These are phyloP conservation scores for Cercospora sesami DNA, from an alignment of 2,329 filamentous ascomycete species.

Conservation along the genomic window DNA sequence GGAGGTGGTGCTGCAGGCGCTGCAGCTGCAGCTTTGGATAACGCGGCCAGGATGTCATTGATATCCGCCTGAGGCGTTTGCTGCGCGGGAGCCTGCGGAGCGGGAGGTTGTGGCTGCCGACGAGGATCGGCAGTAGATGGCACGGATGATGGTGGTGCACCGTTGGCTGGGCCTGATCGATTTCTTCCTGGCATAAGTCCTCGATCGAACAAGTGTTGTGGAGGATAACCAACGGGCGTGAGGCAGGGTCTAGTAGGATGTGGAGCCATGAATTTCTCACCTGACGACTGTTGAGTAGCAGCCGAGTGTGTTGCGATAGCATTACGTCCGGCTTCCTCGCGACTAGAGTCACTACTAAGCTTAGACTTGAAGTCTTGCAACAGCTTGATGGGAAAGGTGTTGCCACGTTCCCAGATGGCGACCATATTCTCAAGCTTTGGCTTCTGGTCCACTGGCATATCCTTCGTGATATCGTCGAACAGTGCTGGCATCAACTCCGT, in stretches of 20 bases:
- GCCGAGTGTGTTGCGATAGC: slow-evolving; percentile 23
- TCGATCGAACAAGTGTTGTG: slow-evolving; percentile 36
- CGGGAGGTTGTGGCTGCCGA: slow-evolving; percentile 18
- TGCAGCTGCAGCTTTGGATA: slow-evolving; percentile 34
- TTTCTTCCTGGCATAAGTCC: slow-evolving; percentile 31
- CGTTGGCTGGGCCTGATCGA: slow-evolving; percentile 22
- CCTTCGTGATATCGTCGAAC: slow-evolving; percentile 92
- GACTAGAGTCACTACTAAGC: slow-evolving; percentile 26
- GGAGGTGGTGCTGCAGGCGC: slow-evolving; percentile 30
- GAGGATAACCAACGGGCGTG: slow-evolving; percentile 37
- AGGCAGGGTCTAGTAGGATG: slow-evolving; percentile 33
- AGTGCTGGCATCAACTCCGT: slow-evolving; percentile 89
- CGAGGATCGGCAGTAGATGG: slow-evolving; percentile 19
- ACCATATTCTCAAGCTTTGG: slow-evolving; percentile 94
- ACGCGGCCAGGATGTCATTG: slow-evolving; percentile 40
- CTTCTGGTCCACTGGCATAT: slow-evolving; percentile 92
- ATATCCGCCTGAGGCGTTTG: slow-evolving; percentile 35
- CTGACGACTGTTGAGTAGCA: slow-evolving; percentile 21
- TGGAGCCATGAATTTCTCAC: slow-evolving; percentile 37
- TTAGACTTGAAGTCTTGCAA: slow-evolving; percentile 79
- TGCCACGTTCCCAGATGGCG: slow-evolving; percentile 96
- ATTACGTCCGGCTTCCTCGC: slow-evolving; percentile 17
- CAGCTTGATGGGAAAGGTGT: slow-evolving; percentile 81
- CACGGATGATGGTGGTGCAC: slow-evolving; percentile 7
- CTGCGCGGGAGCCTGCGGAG: slow-evolving; percentile 20